Evolutionary conservation across 768 basidiomycete genomes (phyloP).

Genomic region (Mycena latifolia): DNA sequence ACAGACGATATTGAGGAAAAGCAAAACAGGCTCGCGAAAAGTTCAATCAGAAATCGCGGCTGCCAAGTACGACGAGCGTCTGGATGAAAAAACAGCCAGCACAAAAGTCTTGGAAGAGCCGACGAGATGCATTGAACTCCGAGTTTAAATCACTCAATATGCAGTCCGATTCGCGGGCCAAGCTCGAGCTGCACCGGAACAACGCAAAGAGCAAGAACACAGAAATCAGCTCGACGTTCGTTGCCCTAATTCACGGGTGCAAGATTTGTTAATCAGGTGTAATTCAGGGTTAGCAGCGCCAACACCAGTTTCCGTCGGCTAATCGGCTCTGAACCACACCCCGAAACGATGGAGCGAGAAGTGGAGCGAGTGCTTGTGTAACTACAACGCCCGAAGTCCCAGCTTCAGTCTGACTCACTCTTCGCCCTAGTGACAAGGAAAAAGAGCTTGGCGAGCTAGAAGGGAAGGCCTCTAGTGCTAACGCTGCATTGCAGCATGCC

Average conservation of each 20-base stretch:
- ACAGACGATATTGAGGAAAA: slow-evolving; percentile 80
- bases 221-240: slow-evolving; percentile 77
- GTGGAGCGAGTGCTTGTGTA: slow-evolving; percentile 71
- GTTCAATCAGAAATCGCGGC: slow-evolving; percentile 67
- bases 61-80: slow-evolving; percentile 74
- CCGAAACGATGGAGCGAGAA: slow-evolving; percentile 81
- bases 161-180: slow-evolving; percentile 87
- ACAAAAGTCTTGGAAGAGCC: slow-evolving; percentile 74
- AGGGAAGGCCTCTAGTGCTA: slow-evolving; percentile 57
- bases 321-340: slow-evolving; percentile 68
- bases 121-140: slow-evolving; percentile 73
- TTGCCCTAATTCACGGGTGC: slow-evolving; percentile 16
- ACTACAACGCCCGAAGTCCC: slow-evolving; percentile 39
- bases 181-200: slow-evolving; percentile 77
- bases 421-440: slow-evolving; percentile 72
- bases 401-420: not conserved
- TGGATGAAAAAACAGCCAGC: slow-evolving; percentile 66
- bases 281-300: slow-evolving; percentile 69
- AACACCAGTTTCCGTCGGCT: slow-evolving; percentile 74
- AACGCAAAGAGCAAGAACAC: slow-evolving; percentile 74
- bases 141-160: slow-evolving; percentile 80
- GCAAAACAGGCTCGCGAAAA: slow-evolving; percentile 66
- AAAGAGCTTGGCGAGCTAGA: slow-evolving; percentile 65
- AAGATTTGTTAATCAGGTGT: slow-evolving; percentile 17
- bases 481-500: slow-evolving; percentile 69